These are phyloP conservation scores for Rachicladosporium sp. DNA, from an alignment of 2,329 filamentous ascomycete species.

Conservation along the genomic window DNA sequence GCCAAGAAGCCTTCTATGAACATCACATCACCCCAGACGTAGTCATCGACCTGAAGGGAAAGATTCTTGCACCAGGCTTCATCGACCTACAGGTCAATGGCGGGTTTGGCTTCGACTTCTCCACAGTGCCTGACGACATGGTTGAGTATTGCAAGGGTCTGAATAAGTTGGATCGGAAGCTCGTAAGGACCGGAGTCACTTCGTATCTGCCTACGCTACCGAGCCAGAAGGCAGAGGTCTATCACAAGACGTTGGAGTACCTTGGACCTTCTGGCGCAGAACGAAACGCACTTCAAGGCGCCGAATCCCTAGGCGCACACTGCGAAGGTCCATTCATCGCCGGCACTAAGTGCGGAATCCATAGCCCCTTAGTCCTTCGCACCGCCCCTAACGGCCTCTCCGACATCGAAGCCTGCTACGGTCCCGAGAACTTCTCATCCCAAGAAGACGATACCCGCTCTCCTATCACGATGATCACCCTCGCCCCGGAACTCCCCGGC, in stretches of 20 bases:
- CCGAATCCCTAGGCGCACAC: conserved; percentile 80
- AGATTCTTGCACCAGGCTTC: conserved; percentile 46
- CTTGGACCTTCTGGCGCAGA: conserved; percentile 56
- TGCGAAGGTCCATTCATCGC: conserved; percentile 83
- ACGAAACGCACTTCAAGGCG: conserved; percentile 55
- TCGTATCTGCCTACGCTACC: conserved; percentile 74
- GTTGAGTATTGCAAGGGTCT: conserved; percentile 40
- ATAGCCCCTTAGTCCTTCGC: conserved; percentile 61
- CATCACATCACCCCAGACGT: conserved; percentile 11
- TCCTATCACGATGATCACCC: conserved; percentile 66
- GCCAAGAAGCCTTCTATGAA: background rate
- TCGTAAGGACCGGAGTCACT: conserved; percentile 68
- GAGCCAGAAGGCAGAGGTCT: conserved; percentile 62
- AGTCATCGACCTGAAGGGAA: background rate
- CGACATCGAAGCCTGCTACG: conserved; percentile 62
- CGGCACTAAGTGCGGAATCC: conserved; percentile 73
- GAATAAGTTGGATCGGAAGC: conserved; percentile 55
- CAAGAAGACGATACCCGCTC: conserved; percentile 23
- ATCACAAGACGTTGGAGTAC: conserved; percentile 30
- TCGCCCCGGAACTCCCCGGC: conserved; percentile 65
- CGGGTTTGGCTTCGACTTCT: conserved; percentile 82
- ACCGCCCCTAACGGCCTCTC: conserved; percentile 47
- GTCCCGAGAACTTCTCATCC: conserved; percentile 49
- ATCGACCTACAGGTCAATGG: conserved; percentile 84
- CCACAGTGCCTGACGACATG: conserved; percentile 46